Percentiles rank a stretch among this genome's conserved stretches.
These are phyloP conservation scores for Heterobasidion annosum DNA, from an alignment of 1,284 basidiomycete species.

Conservation along the genomic window DNA sequence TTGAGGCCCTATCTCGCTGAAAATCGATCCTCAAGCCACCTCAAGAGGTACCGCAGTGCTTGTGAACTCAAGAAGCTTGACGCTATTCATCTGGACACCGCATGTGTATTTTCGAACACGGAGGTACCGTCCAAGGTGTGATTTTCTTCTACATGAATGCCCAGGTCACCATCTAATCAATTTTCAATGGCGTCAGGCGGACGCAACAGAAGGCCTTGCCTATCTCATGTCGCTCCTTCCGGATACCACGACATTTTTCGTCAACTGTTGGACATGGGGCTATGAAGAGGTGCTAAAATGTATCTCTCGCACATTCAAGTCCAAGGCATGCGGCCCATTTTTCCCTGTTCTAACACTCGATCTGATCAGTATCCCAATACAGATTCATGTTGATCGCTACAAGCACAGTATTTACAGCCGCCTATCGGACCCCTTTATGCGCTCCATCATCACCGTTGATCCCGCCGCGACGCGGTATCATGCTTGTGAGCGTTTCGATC, in stretches of 20 bases:
- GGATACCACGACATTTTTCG: constrained; percentile 65
- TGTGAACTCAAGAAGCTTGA: constrained; percentile 39
- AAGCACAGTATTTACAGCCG: constrained; percentile 63
- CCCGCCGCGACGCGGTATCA: constrained; percentile 69
- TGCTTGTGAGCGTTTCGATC: constrained; percentile 79
- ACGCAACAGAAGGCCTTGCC: constrained; percentile 60
- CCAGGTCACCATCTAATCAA: not conserved
- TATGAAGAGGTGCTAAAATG: constrained; percentile 81
- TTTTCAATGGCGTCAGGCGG: constrained; percentile 31
- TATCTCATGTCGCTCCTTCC: constrained; percentile 66
- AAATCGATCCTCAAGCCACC: constrained; percentile 6
- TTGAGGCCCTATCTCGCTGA: constrained; percentile 58
- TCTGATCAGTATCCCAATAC: not conserved
- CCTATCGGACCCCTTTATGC: constrained; percentile 56
- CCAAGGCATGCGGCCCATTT: constrained; percentile 33
- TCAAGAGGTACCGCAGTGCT: constrained; percentile 11
- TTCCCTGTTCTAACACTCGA: not conserved
- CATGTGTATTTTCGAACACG: constrained; percentile 48
- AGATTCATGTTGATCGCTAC: constrained; percentile 89
- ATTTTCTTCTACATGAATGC: not conserved
- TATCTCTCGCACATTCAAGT: constrained; percentile 54
- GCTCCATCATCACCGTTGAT: constrained; percentile 56
- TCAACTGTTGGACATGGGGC: constrained; percentile 93
- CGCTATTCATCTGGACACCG: constrained; percentile 85
- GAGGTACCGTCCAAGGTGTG: constrained; percentile 68